Evolutionary conservation across 768 basidiomycete genomes (phyloP).

Genomic region (Leccinum boreale): DNA sequence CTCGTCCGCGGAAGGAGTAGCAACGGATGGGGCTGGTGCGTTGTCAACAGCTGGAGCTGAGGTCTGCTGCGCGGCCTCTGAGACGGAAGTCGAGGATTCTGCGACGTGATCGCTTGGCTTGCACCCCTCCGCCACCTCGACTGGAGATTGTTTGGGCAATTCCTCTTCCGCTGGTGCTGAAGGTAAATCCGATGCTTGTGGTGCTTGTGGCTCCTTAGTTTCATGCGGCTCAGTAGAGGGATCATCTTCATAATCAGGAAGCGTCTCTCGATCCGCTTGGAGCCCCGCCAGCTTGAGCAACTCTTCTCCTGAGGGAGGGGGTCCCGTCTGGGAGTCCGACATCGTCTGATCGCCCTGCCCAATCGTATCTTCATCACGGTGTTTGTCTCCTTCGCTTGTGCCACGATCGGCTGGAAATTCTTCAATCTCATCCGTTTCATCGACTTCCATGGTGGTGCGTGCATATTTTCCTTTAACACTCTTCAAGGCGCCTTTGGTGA

Average conservation of each 20-base stretch:
- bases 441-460: constrained; percentile 9
- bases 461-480: constrained; percentile 47
- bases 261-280: constrained; percentile 35
- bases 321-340: constrained; percentile 1
- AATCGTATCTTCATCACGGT: constrained; percentile 16
- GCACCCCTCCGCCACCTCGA: background rate
- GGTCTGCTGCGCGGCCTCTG: constrained; percentile 10
- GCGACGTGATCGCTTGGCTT: constrained; percentile 1
- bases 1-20: constrained; percentile 14
- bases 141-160: background rate
- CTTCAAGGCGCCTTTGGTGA: constrained; percentile 49
- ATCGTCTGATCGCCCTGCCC: constrained; percentile 7
- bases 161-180: constrained; percentile 1
- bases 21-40: constrained; percentile 6
- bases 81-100: background rate
- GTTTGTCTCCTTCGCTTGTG: constrained; percentile 4
- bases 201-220: background rate
- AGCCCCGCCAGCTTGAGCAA: constrained; percentile 52
- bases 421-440: constrained; percentile 22
- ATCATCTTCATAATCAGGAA: constrained; percentile 62
- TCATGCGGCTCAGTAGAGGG: constrained; percentile 11
- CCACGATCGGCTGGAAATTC: background rate
- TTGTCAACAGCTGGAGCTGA: constrained; percentile 3
- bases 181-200: constrained; percentile 5
- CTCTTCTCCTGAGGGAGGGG: constrained; percentile 40